Evolutionary conservation across 169 alveolate genomes (phyloP).

Genomic region (Besnoitia besnoiti): DNA sequence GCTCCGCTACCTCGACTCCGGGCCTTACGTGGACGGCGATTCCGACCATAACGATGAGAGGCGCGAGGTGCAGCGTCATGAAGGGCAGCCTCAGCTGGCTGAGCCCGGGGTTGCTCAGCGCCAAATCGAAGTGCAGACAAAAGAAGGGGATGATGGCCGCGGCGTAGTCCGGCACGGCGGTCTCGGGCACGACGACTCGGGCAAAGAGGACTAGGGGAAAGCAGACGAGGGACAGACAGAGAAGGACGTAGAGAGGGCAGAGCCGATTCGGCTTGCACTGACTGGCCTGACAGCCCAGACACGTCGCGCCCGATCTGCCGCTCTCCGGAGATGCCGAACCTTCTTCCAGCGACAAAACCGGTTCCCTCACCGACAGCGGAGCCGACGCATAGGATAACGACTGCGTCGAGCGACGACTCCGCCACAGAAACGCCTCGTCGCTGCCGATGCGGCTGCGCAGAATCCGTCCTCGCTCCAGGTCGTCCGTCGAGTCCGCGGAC

Average conservation of each 20-base stretch:
- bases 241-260: neutral
- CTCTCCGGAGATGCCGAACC: too few species aligned
- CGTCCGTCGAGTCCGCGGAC: too few species aligned
- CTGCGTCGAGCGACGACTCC: too few species aligned
- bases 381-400: too few species aligned
- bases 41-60: neutral
- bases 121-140: neutral
- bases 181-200: neutral
- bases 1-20: neutral
- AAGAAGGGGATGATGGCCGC: neutral
- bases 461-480: too few species aligned
- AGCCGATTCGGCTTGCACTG: neutral
- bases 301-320: too few species aligned
- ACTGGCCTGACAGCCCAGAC: too few species aligned
- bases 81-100: neutral
- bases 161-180: neutral
- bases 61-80: neutral
- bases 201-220: neutral
- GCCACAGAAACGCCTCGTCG: too few species aligned
- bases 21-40: neutral
- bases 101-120: neutral
- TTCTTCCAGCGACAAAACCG: too few species aligned
- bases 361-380: too few species aligned
- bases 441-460: too few species aligned
- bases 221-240: neutral